Conservation (phyloP, 1,139 yeast genomes). For the Candida labiduridarum region DNA sequence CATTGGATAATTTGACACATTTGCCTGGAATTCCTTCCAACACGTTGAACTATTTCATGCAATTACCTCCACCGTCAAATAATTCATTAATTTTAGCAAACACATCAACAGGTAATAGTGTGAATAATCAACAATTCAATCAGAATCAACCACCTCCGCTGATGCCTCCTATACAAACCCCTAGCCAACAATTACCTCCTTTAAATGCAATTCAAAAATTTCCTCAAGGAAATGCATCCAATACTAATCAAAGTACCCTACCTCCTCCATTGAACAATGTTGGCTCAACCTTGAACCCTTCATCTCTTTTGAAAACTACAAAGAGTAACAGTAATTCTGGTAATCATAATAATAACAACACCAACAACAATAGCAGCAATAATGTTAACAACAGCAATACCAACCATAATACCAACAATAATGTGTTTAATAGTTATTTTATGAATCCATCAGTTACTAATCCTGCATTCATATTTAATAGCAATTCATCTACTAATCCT, state of each 20-base stretch:
- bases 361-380: slow-evolving; percentile 2
- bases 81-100: not conserved
- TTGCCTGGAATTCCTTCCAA: slow-evolving; percentile 18
- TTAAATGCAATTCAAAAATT: slow-evolving; percentile 39
- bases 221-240: slow-evolving; percentile 17
- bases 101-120: not conserved
- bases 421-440: slow-evolving; percentile 4
- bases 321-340: slow-evolving; percentile 15
- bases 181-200: slow-evolving; percentile 38
- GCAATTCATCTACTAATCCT: slow-evolving; percentile 1
- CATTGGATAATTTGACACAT: slow-evolving; percentile 22
- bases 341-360: slow-evolving; percentile 13
- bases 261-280: slow-evolving; percentile 19
- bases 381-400: not conserved
- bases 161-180: slow-evolving; percentile 31
- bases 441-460: slow-evolving; percentile 5
- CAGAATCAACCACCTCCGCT: slow-evolving; percentile 10
- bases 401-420: not conserved
- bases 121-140: slow-evolving; percentile 1
- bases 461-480: slow-evolving; percentile 10
- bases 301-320: slow-evolving; percentile 23
- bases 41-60: slow-evolving; percentile 5
- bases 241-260: slow-evolving; percentile 10
- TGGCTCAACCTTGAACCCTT: slow-evolving; percentile 28
- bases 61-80: slow-evolving; percentile 3